Percentiles rank a stretch among this genome's conserved stretches.
Evolutionary conservation across 176 grass and related monocot species (phyloP).

Genomic region (Avena insularis): DNA sequence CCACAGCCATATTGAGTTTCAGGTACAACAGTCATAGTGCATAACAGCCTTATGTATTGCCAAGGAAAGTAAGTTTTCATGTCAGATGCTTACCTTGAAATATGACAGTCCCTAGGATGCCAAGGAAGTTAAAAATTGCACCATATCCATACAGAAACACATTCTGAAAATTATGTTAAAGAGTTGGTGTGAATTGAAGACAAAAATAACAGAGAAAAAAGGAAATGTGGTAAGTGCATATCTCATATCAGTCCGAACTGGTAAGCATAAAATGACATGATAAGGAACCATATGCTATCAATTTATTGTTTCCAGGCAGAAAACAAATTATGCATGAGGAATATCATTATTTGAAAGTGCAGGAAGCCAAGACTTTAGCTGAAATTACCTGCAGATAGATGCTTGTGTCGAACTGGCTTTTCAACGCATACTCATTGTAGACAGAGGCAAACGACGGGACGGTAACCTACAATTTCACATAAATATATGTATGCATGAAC

Average conservation of each 20-base stretch:
- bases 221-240: not conserved
- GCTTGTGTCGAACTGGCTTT: slow-evolving; percentile 97
- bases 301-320: no score
- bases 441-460: slow-evolving; percentile 97
- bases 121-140: slow-evolving; percentile 98
- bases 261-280: no score
- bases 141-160: slow-evolving; percentile 99
- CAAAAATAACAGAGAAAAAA: not conserved
- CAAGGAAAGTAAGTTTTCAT: slow-evolving; percentile 3
- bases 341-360: not conserved
- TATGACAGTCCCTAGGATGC: slow-evolving; percentile 82
- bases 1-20: not conserved
- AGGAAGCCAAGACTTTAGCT: slow-evolving; percentile 15
- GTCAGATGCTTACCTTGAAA: slow-evolving; percentile 72
- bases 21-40: not conserved
- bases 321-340: no score
- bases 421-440: slow-evolving; percentile 97
- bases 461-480: slow-evolving; percentile 70
- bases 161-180: slow-evolving; percentile 67
- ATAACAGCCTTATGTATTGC: slow-evolving; percentile 25
- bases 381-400: slow-evolving; percentile 94
- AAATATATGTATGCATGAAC: slow-evolving; percentile 36
- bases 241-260: not conserved
- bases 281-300: no score
- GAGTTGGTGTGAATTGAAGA: slow-evolving; percentile 15